Percentiles rank a stretch among this genome's conserved stretches.
phyloP scores from a whole-genome alignment of 163 green algal genomes.

The Chlamydomonas reinhardtii region DNA sequence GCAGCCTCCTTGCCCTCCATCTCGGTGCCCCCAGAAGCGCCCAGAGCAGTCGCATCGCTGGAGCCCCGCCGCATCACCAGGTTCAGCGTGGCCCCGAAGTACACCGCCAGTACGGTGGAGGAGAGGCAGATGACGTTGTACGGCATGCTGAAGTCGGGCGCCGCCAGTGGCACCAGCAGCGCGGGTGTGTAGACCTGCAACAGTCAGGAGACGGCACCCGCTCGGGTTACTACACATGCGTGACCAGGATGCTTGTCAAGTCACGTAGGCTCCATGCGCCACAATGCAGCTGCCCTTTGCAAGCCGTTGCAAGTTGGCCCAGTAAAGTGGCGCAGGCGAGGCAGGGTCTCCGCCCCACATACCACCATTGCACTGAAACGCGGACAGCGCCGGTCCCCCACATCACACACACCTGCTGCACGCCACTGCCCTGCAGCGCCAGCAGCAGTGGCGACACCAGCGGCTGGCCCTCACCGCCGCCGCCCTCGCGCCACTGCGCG shows the following conservation, averaged over 20 bases:
- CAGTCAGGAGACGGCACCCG: no score
- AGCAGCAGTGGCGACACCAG: slow-evolving; percentile 3
- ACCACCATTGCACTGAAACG: no score
- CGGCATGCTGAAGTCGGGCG: slow-evolving; percentile 94
- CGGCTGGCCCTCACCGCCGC: slow-evolving; percentile 1
- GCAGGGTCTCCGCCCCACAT: no score
- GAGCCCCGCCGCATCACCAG: slow-evolving; percentile 55
- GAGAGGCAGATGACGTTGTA: slow-evolving; percentile 96
- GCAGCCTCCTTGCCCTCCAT: neutral
- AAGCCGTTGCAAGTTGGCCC: no score
- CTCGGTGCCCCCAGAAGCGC: neutral
- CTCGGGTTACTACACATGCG: no score
- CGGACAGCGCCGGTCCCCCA: no score
- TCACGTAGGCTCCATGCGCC: no score
- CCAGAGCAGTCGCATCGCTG: no score
- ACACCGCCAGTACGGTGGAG: slow-evolving; percentile 86
- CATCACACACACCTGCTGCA: slow-evolving; percentile 13
- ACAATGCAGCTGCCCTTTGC: no score
- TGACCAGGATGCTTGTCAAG: no score
- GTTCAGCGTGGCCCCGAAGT: slow-evolving; percentile 71
- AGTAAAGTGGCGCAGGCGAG: no score
- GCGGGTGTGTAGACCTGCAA: slow-evolving; percentile 63
- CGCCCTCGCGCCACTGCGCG: neutral
- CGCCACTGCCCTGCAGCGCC: neutral
- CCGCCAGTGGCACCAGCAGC: slow-evolving; percentile 80